Conservation (phyloP, 164 flowering plant genomes). For the Stephania yunnanensis region DNA sequence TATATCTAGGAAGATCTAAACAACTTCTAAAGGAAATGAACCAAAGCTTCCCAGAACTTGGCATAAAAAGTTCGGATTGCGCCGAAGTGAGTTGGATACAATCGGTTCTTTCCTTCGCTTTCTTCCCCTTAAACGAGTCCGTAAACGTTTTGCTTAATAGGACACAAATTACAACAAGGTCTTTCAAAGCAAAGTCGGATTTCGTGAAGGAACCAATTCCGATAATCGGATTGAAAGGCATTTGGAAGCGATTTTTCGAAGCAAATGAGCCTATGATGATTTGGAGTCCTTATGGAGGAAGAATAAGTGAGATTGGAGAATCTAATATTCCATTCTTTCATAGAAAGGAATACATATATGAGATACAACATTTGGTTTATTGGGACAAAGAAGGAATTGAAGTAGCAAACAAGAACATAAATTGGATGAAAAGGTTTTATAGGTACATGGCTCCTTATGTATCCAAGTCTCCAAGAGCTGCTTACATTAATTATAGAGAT, state of each 20-base stretch:
- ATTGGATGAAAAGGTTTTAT: background rate
- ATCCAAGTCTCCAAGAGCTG: no score
- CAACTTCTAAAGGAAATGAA: conserved; percentile 1
- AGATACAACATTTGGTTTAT: background rate
- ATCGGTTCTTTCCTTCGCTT: conserved; percentile 4
- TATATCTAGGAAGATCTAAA: background rate
- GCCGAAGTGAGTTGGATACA: conserved; percentile 8
- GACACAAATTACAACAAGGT: background rate
- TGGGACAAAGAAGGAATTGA: no score
- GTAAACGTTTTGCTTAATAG: background rate
- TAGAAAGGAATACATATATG: conserved; percentile 16
- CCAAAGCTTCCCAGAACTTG: conserved; percentile 5
- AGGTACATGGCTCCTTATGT: conserved; percentile 7
- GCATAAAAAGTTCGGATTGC: background rate
- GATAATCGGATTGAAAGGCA: conserved; percentile 8
- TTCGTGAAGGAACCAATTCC: conserved; percentile 12
- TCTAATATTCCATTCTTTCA: conserved; percentile 20
- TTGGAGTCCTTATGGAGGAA: conserved; percentile 18
- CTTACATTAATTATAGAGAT: no score
- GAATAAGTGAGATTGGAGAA: conserved; percentile 20
- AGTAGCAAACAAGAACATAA: no score
- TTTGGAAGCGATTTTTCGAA: conserved; percentile 12
- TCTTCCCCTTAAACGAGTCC: background rate
- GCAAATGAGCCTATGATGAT: background rate
- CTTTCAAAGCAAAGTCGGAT: conserved; percentile 12